Base-by-base conservation (phyloP, 768 basidiomycete genomes). In the Saitozyma sp. region DNA sequence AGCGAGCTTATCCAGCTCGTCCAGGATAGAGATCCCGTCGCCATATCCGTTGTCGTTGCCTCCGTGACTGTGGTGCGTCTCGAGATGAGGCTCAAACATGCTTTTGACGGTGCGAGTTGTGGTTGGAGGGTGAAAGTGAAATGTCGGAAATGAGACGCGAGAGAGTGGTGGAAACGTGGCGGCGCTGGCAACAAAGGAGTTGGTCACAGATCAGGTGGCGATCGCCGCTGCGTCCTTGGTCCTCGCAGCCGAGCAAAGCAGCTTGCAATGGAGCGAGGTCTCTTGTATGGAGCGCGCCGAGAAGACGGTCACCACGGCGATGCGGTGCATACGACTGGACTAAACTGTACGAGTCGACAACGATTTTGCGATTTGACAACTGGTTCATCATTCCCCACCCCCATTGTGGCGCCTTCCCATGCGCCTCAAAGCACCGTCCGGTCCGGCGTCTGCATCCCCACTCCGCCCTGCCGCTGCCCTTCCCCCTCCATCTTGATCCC, bases 1-100 rank as follows among this genome's bases (percentile, higher is more conserved):
- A 1, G 76, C 76, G 20, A 79, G 66, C 64, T 68, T 74, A 56
- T 79, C 78, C 19, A 79, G 67, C 63, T 79, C 78, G 11, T 77
- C 76, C 14, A 79, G 59, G 10, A 79, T 29, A 13, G 71, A 69
- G 20, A 54, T 41, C 11, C 67, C 65, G 9, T 68, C 67, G 29
- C 29, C 29, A 5, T 2, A 29, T 3, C 59, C 63, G 19, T 54
- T 39, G 8, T 37, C 59, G 45, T 65, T 66, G 56, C 38, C 51
- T 52, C 53, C 59, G 53, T 65, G 67, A 56, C 37, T 54, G 52
- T 53, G 61, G 53, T 67, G 63, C 42, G 65, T 59, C n/a, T 66
- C 65, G 38, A 78, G 69, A 56, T 78, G 77, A 4, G 77, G 77
- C 64, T 78, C 77, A 68, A 70, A 78, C 75, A 29, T 29, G 29